A percentile compares a stretch with the other conserved stretches of the same genome.
Conservation (phyloP, 805 yeast genomes). For the Starmerella powellii region DNA sequence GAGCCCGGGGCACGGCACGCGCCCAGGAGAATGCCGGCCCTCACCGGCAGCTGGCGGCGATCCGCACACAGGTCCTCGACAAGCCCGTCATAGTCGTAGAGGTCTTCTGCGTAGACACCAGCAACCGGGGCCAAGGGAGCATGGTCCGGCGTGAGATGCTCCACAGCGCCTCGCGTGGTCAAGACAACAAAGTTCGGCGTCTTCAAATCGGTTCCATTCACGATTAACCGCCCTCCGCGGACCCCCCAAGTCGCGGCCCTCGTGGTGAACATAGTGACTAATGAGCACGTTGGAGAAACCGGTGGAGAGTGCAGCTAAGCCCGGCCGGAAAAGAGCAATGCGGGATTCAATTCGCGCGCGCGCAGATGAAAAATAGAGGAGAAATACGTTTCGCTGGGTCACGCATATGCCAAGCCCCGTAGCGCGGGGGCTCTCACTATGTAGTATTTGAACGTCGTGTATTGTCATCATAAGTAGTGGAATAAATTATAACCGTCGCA, state of each 20-base stretch:
- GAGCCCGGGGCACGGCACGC: conserved; percentile 28
- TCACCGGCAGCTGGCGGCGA: conserved; percentile 23
- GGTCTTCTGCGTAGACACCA: conserved; percentile 31
- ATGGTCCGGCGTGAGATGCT: conserved; percentile 35
- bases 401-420: too few relatives aligned
- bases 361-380: too few relatives aligned
- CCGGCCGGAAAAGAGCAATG: too few relatives aligned
- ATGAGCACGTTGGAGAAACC: too few relatives aligned
- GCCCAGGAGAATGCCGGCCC: conserved; percentile 24
- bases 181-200: conserved; percentile 30
- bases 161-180: conserved; percentile 33
- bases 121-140: conserved; percentile 22
- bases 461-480: too few relatives aligned
- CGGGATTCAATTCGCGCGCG: too few relatives aligned
- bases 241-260: conserved; percentile 20
- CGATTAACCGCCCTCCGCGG: conserved; percentile 22
- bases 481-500: too few relatives aligned
- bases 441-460: too few relatives aligned
- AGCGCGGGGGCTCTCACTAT: too few relatives aligned
- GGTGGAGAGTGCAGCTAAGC: background rate
- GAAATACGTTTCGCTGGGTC: too few relatives aligned
- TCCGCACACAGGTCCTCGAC: conserved; percentile 12
- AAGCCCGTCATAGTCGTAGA: conserved; percentile 26
- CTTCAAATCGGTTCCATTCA: conserved; percentile 18
- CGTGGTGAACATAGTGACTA: conserved; percentile 16